Base-by-base conservation (phyloP, 1,284 basidiomycete genomes). In the Apiotrichum laibachii region DNA sequence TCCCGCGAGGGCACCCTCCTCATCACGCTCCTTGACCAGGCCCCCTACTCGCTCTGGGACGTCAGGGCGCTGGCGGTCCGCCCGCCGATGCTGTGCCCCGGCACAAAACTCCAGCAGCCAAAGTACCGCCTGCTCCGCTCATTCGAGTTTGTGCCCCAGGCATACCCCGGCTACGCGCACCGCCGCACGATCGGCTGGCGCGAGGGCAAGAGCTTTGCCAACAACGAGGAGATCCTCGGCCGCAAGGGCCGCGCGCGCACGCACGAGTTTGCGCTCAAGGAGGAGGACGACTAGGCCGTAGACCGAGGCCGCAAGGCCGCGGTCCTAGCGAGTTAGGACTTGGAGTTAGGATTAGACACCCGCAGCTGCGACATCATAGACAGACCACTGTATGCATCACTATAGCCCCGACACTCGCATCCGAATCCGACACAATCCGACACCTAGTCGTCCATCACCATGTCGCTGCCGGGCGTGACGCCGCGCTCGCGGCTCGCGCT, bases 1-100 rank as follows among this genome's bases (percentile, higher is more conserved):
- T 66, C 69, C 3, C 66, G 69, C 49, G 69, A 76, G 53, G 83
- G 83, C 0, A 78, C 89, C 0, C 77, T 97, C n/a, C 82, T 98
- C 35, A 82, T 98, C 53, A 64, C 95, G 0, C 80, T 98, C 40
- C 84, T 94, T 53, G 90, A 95, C 72, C 88, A 88, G 22, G 68
- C 84, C 0, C 96, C 95, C 0, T 99, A 99, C 75, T 92, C 89
- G 1, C 79, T 87, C 55, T 99, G 95, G 91, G 84, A 91, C 72
- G 62, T 92, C 46, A 85, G 88, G 7, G 83, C 85, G 46, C 80
- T 96, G 12, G 92, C 92, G 0, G 93, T 92, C 68, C 56, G 67
- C 43, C 71, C 71, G 8, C 67, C 78, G 52, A 63, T 49, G 13
- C 50, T 67, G 31, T 56, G 55, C 22, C 52, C 56, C 1, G 60